Evolutionary conservation across 176 grass and related monocot genomes (phyloP), one percentile per base, ranked within the genome.

Genomic region (Ensete ventricosum): DNA sequence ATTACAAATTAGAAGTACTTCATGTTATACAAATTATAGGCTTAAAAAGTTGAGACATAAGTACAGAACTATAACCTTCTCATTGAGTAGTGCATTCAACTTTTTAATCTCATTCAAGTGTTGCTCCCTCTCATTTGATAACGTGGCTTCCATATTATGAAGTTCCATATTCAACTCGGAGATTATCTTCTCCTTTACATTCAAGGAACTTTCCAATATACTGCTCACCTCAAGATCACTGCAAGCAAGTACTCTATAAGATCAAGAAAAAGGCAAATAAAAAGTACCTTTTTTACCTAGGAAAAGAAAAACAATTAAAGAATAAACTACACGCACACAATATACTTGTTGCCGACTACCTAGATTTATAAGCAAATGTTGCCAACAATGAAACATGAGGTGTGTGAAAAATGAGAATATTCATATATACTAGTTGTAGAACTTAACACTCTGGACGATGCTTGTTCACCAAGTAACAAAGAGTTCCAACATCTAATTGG

Each of bases 161-260:
- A 99, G 76, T 84, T 99, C 90, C 60, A 90, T 83, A 84, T 99
- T 99, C 78, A 99, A 94, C 55, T 99, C 95, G 5, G 95, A 91
- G 65, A 99, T 99, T 71, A 99, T 94, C 82, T 99, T 99, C 81
- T 99, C 95, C 81, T 99, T 99, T n/a, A 91, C 95, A 86, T 85
- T 90, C 72, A 99, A 85, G 69, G 95, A 94, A 85, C 84, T 94
- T 60, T 99, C 90, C 86, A 99, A 88, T 70, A 93, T 94, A 82
- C 84, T 88, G 79, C 62, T 99, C 52, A 88, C 83, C 64, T 99
- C 95, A 84, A 99, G 58, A 87, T 91, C 95, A 91, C 95, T 99
- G 84, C 66, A 85, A 54, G 19, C 59, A 51, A 65, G 21, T 69
- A 9, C 64, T 58, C 53, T 70, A 76, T 66, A 73, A 54, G 69